Conservation (phyloP, 1,284 basidiomycete genomes). For the Cryptococcus floricola region DNA sequence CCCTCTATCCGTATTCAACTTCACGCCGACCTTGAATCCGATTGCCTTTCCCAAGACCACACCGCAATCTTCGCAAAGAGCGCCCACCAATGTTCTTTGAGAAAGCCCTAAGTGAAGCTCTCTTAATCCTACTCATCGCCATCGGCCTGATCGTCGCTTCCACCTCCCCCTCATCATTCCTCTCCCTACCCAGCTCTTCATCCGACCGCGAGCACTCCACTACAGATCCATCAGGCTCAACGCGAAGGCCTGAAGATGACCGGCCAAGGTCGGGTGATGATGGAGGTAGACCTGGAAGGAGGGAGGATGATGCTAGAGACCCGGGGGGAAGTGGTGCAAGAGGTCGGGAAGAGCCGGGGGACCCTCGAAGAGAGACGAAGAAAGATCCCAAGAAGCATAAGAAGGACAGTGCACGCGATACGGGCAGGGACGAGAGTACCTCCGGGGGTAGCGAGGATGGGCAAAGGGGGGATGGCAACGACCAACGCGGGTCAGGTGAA, state of each 20-base stretch:
- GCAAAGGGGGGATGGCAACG: no score
- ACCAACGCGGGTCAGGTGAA: background rate
- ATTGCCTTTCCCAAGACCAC: no score
- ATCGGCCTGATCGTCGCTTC: conserved; percentile 4
- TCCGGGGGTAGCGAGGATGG: no score
- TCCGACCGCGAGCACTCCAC: no score
- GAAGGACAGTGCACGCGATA: background rate
- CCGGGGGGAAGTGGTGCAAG: background rate
- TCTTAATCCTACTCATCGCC: conserved; percentile 11
- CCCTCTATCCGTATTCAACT: no score
- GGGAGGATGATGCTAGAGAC: background rate
- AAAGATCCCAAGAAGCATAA: background rate
- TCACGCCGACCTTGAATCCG: no score
- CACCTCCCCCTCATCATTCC: background rate
- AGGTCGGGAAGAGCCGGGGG: background rate
- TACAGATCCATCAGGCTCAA: no score
- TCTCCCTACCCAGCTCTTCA: background rate
- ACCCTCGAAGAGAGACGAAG: no score
- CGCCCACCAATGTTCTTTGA: conserved; percentile 2
- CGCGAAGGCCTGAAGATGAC: background rate
- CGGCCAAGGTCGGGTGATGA: background rate
- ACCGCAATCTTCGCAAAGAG: no score
- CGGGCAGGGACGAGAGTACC: no score
- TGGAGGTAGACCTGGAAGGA: background rate
- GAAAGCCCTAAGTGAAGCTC: conserved; percentile 12